Conservation (phyloP, 2,329 filamentous ascomycete genomes). For the Cladosporium sp. region DNA sequence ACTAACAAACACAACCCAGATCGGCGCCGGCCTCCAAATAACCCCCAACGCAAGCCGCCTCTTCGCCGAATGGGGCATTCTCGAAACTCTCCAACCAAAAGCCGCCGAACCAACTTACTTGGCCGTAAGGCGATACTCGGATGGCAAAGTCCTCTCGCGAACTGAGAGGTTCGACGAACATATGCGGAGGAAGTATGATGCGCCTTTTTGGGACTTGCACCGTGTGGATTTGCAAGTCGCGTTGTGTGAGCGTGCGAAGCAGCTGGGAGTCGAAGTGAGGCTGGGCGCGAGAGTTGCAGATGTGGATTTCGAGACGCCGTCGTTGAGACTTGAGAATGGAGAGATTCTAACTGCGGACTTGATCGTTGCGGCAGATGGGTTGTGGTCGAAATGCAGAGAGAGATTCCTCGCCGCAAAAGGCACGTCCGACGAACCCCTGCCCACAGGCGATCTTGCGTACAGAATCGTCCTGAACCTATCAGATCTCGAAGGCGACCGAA, state of each 20-base stretch:
- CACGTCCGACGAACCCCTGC: constrained; percentile 43
- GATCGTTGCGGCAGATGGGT: constrained; percentile 59
- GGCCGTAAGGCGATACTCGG: constrained; percentile 50
- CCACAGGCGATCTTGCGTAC: constrained; percentile 63
- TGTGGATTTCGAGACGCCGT: constrained; percentile 44
- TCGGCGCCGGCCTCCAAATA: constrained; percentile 52
- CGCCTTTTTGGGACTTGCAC: constrained; percentile 58
- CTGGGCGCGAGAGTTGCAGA: constrained; percentile 45
- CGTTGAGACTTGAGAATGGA: constrained; percentile 37
- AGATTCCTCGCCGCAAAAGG: constrained; percentile 41
- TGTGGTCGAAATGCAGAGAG: constrained; percentile 57
- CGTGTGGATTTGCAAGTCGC: constrained; percentile 57
- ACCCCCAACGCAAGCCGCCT: constrained; percentile 38
- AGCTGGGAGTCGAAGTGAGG: constrained; percentile 50
- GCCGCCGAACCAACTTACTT: constrained; percentile 45
- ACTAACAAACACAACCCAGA: no score
- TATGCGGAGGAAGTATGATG: constrained; percentile 51
- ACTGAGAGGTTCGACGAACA: constrained; percentile 50
- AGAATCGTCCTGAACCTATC: constrained; percentile 53
- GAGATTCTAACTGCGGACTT: constrained; percentile 59
- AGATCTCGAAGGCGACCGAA: constrained; percentile 45
- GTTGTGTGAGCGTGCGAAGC: constrained; percentile 47
- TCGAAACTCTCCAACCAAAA: constrained; percentile 36
- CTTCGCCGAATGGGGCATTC: constrained; percentile 48
- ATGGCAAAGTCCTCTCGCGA: constrained; percentile 43